Base-by-base conservation (phyloP, 768 basidiomycete species). In the Psilocybe cyanescens region DNA sequence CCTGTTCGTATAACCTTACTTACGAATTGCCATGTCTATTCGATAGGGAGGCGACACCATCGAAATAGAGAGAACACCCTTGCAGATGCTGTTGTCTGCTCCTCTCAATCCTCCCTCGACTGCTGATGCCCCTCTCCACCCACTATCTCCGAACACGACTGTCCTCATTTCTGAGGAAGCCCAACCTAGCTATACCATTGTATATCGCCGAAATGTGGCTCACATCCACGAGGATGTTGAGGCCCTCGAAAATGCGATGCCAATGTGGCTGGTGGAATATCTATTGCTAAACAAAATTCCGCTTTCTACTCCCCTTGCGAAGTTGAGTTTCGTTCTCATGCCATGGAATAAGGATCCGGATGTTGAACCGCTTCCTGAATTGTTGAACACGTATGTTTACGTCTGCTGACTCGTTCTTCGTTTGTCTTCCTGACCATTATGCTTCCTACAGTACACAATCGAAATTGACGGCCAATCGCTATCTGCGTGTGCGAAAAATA, bases 191-290 rank as follows among this genome's bases (percentile, higher is more conserved):
- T 96, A 91, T 86, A 83, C 81, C 2, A 88, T 85, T 2, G 76
- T 94, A 1, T 98, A 96, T 69, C 82, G 93, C 35, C 88, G 93
- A 2, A 83, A 83, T 29, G 86, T 90, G 2, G 80, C 86, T 7
- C 85, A 79, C 56, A 78, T 78, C 1, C 73, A 77, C 31, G 60
- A 76, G 31, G 82, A 84, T 57, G 37, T 76, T 5, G 72, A 72
- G 4, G 65, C 63, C 12, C 78, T 98, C 37, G 95, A 97, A 74
- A 85, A 87, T 67, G 81, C 77, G 41, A 86, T 94, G 80, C 97
- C 97, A 3, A 69, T 88, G 65, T 99, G 97, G 97, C 76, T 97
- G 51, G 76, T 94, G 54, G 94, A 98, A 72, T 97, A 90, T 67
- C 75, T 98, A 41, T 80, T 98, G 41, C 75, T 86, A 12, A 90